Conservation (phyloP, 2,329 filamentous ascomycete genomes). For the Colletotrichum tanaceti region DNA sequence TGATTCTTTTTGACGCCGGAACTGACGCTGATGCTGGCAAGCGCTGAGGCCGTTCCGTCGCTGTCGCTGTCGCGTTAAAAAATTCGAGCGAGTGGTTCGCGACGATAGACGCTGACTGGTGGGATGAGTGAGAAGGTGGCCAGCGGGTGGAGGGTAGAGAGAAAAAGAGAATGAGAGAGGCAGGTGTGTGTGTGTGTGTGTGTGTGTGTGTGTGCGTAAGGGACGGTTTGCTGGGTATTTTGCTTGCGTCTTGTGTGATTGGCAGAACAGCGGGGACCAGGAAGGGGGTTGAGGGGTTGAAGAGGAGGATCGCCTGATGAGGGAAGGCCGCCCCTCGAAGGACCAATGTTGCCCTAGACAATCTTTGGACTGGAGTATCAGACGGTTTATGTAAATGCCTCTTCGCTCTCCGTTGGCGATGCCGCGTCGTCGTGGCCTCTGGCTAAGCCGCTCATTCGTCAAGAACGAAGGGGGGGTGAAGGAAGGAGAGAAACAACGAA, state of each 20-base stretch:
- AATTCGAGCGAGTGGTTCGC: constrained; percentile 23
- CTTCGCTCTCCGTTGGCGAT: not conserved
- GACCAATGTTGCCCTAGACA: constrained; percentile 22
- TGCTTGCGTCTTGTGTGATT: constrained; percentile 28
- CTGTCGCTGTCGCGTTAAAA: constrained; percentile 8
- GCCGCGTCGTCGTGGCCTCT: not conserved
- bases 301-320: constrained; percentile 31
- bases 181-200: no score
- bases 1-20: constrained; percentile 9
- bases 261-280: constrained; percentile 17
- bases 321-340: constrained; percentile 19
- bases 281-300: constrained; percentile 10
- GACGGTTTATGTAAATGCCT: constrained; percentile 22
- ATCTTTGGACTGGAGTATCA: constrained; percentile 22
- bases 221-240: constrained; percentile 29
- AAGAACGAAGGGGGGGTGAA: not conserved
- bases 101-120: constrained; percentile 27
- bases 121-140: constrained; percentile 21
- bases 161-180: not conserved
- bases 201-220: constrained; percentile 7
- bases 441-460: not conserved
- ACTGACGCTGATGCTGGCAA: not conserved
- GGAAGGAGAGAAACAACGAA: no score
- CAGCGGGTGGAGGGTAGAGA: constrained; percentile 22
- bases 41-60: not conserved